Base-by-base conservation (phyloP, 2,329 filamentous ascomycete genomes). In the Elsinoe ampelina region DNA sequence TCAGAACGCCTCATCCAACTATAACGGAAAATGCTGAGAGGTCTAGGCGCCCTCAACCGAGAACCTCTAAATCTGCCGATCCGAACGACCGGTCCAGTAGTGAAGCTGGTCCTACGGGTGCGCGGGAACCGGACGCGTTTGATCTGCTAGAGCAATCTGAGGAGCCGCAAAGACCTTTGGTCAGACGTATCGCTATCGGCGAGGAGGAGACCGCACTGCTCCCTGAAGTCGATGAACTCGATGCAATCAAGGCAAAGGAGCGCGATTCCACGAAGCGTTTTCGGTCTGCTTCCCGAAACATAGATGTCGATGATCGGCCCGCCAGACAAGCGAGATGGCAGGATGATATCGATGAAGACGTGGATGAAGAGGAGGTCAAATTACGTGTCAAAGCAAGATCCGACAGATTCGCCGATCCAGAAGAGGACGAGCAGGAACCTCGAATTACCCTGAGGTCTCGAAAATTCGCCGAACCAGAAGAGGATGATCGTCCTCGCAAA, bases 401-500 rank as follows among this genome's bases (percentile, higher is more conserved):
- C 2, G n/a, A 17, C 17, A 54, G 50, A 17, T 54, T 54, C 20
- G 50, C 50, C 35, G 50, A 36, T 11, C 34, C 15, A 7, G 51
- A 60, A 12, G 22, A 39, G 17, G 57, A 51, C 8, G 61, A 61
- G 8, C 58, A 59, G n/a, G 58, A 61, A 15, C 26, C 43, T 19
- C 38, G 32, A 13, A 47, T 58, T 22, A 54, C 36, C 4, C 38
- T 41, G 11, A 42, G 39, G 20, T 56, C 54, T 8, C 54, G 54
- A n/a, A 56, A 47, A 32, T 56, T 56, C 10, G 61, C 59, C n/a
- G 58, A 61, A 19, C 57, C 56, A 4, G 58, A 59, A 4, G 61
- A 61, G 38, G 58, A 59, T 13, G 57, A 58, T 2, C 58, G 60
- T 32, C 60, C 58, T 30, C 61, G 61, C 13, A 64, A 63, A 38